phyloP scores from a whole-genome alignment of 2,329 filamentous ascomycete species.

The Cladosporium sphaerospermum region DNA sequence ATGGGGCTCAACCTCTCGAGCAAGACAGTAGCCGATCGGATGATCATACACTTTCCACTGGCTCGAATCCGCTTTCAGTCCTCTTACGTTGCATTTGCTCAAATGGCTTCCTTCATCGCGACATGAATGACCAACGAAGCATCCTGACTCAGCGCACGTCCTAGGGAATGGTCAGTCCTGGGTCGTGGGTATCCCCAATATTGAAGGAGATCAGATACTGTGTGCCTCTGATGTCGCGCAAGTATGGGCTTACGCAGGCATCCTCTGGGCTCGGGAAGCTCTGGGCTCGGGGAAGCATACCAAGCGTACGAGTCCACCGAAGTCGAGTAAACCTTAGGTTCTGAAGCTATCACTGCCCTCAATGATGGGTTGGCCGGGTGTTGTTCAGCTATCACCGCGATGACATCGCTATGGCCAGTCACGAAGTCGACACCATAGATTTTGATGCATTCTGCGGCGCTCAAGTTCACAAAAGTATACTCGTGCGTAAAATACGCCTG shows the following conservation, averaged over 20 bases:
- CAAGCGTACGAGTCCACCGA: not conserved
- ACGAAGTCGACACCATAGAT: conserved; percentile 4
- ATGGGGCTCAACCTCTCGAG: conserved; percentile 14
- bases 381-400: conserved; percentile 6
- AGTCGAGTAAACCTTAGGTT: not conserved
- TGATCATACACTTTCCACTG: conserved; percentile 1
- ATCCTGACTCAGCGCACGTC: not conserved
- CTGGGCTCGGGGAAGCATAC: not conserved
- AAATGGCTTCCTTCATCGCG: not conserved
- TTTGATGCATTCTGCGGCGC: not conserved
- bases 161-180: not conserved
- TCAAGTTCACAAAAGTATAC: not conserved
- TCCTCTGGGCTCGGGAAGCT: not conserved
- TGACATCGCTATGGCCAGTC: conserved; percentile 1
- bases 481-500: not conserved
- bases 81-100: not conserved
- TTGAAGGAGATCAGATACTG: not conserved
- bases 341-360: not conserved
- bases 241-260: not conserved
- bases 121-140: not conserved
- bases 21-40: conserved; percentile 23
- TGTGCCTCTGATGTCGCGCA: not conserved
- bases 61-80: not conserved
- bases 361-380: conserved; percentile 9
- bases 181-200: not conserved